Conservation (phyloP, 805 yeast genomes). For the Saccharomycopsis amapae region DNA sequence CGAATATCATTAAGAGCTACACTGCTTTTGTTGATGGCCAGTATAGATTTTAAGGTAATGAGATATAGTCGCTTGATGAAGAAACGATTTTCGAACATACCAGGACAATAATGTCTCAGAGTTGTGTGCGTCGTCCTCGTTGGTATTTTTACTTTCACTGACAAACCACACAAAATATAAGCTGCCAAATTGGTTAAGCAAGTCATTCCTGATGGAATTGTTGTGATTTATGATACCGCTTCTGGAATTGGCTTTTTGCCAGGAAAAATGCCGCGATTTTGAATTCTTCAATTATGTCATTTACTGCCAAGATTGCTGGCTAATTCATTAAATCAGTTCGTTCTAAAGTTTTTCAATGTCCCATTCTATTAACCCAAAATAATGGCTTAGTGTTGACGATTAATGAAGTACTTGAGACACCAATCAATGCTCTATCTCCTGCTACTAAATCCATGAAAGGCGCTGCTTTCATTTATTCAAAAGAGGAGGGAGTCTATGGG, state of each 20-base stretch:
- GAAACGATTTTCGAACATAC: slow-evolving; percentile 29
- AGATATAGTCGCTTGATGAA: slow-evolving; percentile 30
- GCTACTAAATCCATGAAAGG: slow-evolving; percentile 44
- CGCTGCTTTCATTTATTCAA: slow-evolving; percentile 36
- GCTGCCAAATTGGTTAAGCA: slow-evolving; percentile 31
- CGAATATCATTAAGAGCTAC: slow-evolving; percentile 31
- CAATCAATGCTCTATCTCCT: slow-evolving; percentile 42
- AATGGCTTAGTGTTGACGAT: slow-evolving; percentile 41
- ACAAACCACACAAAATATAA: slow-evolving; percentile 32
- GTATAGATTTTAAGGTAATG: slow-evolving; percentile 36
- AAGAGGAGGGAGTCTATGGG: slow-evolving; percentile 22
- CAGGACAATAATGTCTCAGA: slow-evolving; percentile 29
- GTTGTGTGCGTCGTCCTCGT: slow-evolving; percentile 34
- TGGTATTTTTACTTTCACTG: slow-evolving; percentile 37
- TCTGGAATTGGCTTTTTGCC: slow-evolving; percentile 40
- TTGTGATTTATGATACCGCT: slow-evolving; percentile 35
- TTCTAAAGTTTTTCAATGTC: slow-evolving; percentile 31
- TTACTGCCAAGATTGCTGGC: slow-evolving; percentile 36
- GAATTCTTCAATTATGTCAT: slow-evolving; percentile 38
- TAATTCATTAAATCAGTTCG: slow-evolving; percentile 35
- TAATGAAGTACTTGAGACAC: slow-evolving; percentile 33
- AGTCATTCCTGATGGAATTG: slow-evolving; percentile 30
- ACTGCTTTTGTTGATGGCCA: slow-evolving; percentile 36
- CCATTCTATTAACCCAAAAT: slow-evolving; percentile 39
- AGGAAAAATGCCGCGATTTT: slow-evolving; percentile 41